phyloP scores from a whole-genome alignment of 2,329 filamentous ascomycete genomes.

The Ceratocystis lukuohia region DNA sequence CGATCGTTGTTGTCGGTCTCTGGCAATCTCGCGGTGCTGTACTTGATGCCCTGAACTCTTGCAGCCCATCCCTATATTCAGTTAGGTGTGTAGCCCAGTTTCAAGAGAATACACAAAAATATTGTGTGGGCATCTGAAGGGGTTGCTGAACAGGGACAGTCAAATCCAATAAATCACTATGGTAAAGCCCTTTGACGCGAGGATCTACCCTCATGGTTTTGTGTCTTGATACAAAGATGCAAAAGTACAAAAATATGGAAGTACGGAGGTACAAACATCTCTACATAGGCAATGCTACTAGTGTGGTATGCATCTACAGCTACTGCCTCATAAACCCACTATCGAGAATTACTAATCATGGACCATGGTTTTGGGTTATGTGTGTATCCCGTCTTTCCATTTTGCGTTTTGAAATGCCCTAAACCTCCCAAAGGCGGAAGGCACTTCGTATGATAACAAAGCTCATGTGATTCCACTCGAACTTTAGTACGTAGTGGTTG shows the following conservation, averaged over 20 bases:
- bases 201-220: neutral
- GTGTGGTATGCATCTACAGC: neutral
- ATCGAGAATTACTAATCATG: neutral
- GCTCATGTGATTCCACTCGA: too few species aligned
- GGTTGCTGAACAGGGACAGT: neutral
- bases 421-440: neutral
- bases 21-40: neutral
- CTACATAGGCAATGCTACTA: neutral
- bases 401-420: neutral
- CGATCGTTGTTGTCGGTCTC: neutral
- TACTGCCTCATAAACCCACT: neutral
- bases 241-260: neutral
- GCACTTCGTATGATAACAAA: neutral
- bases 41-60: neutral
- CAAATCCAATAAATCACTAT: constrained; percentile 8
- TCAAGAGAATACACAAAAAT: neutral
- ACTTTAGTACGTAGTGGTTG: too few species aligned
- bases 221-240: neutral
- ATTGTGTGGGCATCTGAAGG: neutral
- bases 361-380: neutral
- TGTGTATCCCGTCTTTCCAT: constrained; percentile 10
- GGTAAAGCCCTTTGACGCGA: neutral
- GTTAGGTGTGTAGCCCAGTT: neutral
- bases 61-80: neutral
- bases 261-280: too few species aligned